phyloP scores from a whole-genome alignment of 352 stramenopile genomes.

The Phytophthora citricola region DNA sequence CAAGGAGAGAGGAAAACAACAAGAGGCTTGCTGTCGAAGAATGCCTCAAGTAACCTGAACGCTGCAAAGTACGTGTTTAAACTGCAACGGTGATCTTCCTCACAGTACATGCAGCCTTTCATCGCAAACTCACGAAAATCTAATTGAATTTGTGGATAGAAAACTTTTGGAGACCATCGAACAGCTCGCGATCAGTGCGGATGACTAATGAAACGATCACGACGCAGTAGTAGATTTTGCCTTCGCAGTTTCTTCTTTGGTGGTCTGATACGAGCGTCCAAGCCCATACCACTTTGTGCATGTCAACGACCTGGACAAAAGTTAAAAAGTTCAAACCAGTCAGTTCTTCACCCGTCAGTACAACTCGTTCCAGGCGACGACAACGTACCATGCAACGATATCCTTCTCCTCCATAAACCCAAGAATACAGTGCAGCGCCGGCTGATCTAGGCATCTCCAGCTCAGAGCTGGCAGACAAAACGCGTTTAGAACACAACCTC shows the following conservation, averaged over 20 bases:
- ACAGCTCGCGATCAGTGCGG: slow-evolving; percentile 32
- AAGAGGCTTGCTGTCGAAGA: slow-evolving; percentile 36
- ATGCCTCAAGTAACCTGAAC: slow-evolving; percentile 50
- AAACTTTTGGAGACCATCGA: slow-evolving; percentile 52
- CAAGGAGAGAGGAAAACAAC: neutral
- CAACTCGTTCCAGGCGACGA: neutral
- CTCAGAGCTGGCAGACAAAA: slow-evolving; percentile 42
- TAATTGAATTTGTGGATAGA: slow-evolving; percentile 36
- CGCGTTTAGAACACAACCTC: neutral
- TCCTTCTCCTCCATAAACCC: slow-evolving; percentile 38
- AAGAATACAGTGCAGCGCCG: slow-evolving; percentile 38
- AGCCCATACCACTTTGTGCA: slow-evolving; percentile 52
- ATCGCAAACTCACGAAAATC: slow-evolving; percentile 28
- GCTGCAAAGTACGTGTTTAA: slow-evolving; percentile 45
- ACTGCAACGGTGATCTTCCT: slow-evolving; percentile 3
- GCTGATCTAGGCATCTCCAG: slow-evolving; percentile 55
- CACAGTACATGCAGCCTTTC: neutral
- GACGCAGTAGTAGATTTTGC: slow-evolving; percentile 20
- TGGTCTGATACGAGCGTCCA: slow-evolving; percentile 34
- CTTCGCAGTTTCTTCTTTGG: slow-evolving; percentile 22
- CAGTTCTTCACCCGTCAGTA: neutral
- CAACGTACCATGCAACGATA: slow-evolving; percentile 46
- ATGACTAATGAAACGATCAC: slow-evolving; percentile 15
- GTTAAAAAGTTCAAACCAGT: neutral
- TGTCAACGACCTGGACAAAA: slow-evolving; percentile 44